Evolutionary conservation across 306 rosid genomes (phyloP).

Genomic region (Cucurbita pepo): DNA sequence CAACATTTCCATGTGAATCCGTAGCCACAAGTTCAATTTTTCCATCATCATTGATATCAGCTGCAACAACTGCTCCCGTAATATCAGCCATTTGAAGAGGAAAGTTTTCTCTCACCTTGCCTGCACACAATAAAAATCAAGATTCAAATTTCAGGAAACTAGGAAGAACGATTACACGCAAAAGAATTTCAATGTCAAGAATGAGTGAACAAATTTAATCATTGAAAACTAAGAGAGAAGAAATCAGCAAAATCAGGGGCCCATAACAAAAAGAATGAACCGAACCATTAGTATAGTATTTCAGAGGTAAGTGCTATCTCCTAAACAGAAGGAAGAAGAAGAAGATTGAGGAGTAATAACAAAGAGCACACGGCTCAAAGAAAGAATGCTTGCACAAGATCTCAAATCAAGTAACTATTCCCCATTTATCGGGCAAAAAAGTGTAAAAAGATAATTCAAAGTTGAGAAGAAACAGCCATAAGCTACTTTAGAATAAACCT

Average conservation of each 20-base stretch:
- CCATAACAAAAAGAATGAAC: neutral
- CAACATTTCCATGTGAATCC: slow-evolving; percentile 91
- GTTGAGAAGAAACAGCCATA: neutral
- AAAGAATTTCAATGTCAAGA: neutral
- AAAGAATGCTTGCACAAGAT: neutral
- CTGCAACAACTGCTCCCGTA: slow-evolving; percentile 80
- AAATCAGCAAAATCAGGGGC: neutral
- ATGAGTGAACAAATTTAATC: neutral
- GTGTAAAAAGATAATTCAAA: neutral
- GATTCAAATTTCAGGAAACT: neutral
- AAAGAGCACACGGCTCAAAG: neutral
- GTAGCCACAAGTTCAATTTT: slow-evolving; percentile 85
- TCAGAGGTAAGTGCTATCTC: neutral
- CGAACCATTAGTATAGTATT: neutral
- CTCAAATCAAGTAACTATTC: neutral
- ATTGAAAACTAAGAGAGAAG: neutral
- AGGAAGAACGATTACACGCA: neutral
- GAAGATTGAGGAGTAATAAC: neutral
- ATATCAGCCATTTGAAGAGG: slow-evolving; percentile 99
- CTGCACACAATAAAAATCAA: slow-evolving; percentile 28
- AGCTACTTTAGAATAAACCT: neutral
- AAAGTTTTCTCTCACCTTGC: slow-evolving; percentile 78
- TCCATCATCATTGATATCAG: slow-evolving; percentile 96
- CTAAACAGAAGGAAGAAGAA: neutral
- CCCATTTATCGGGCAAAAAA: neutral